These are phyloP conservation scores for Ophiostoma quercus DNA, from an alignment of 2,329 filamentous ascomycete genomes.

Conservation along the genomic window DNA sequence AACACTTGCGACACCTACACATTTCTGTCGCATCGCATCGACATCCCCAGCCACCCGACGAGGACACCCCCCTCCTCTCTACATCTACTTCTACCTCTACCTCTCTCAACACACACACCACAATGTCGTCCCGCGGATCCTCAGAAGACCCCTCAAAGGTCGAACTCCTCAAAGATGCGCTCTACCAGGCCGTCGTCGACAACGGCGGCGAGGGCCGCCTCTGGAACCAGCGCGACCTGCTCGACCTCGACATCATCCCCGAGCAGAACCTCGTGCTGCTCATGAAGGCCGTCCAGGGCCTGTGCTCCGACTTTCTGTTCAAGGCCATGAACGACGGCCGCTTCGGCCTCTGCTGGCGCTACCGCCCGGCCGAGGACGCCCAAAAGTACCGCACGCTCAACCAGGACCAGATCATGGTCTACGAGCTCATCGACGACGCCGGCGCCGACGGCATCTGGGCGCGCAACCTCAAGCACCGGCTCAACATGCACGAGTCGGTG, in stretches of 20 bases:
- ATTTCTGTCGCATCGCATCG: not conserved
- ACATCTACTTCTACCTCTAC: not conserved
- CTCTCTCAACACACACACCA: not conserved
- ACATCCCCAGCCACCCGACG: not conserved
- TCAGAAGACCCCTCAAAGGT: conserved; percentile 40
- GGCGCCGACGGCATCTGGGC: conserved; percentile 87
- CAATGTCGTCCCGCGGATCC: conserved; percentile 27
- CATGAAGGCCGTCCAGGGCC: conserved; percentile 50
- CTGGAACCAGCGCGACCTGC: conserved; percentile 55
- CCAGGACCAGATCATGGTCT: conserved; percentile 78
- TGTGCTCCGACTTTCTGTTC: conserved; percentile 58
- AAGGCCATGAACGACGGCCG: conserved; percentile 43
- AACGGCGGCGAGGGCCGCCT: conserved; percentile 44
- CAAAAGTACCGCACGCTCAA: conserved; percentile 53
- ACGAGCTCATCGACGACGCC: conserved; percentile 80
- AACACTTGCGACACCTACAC: not conserved
- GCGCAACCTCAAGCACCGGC: conserved; percentile 71
- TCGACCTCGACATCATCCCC: conserved; percentile 53
- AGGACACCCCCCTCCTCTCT: too few species aligned
- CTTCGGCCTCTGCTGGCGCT: conserved; percentile 51
- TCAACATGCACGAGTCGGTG: conserved; percentile 77
- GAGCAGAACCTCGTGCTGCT: conserved; percentile 52
- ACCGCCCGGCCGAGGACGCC: conserved; percentile 55
- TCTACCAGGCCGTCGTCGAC: conserved; percentile 53
- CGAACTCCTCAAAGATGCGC: conserved; percentile 49